phyloP scores from a whole-genome alignment of 805 yeast species.

The Clavispora santaluciae region DNA sequence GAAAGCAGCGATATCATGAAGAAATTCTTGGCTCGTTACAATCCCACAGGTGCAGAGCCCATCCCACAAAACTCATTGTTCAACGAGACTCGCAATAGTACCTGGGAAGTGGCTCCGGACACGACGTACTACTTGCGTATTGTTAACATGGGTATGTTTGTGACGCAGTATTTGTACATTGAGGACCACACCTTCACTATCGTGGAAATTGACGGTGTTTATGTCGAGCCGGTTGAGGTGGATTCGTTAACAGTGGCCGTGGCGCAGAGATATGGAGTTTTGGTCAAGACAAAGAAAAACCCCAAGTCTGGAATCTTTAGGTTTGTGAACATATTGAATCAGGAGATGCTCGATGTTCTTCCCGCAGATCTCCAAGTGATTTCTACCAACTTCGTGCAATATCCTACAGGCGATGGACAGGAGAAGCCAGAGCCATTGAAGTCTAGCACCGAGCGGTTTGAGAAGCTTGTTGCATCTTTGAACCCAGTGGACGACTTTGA shows the following conservation, averaged over 20 bases:
- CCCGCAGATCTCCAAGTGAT: constrained; percentile 55
- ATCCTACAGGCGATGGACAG: constrained; percentile 30
- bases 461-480: constrained; percentile 28
- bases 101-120: constrained; percentile 51
- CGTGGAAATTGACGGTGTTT: constrained; percentile 47
- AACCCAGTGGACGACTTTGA: constrained; percentile 65
- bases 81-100: constrained; percentile 58
- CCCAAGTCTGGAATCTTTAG: constrained; percentile 31
- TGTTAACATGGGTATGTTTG: constrained; percentile 66
- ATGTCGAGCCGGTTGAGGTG: constrained; percentile 52
- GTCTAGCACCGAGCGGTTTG: constrained; percentile 28
- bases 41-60: constrained; percentile 86
- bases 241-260: constrained; percentile 61
- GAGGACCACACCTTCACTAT: constrained; percentile 39
- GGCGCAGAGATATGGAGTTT: constrained; percentile 76
- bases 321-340: constrained; percentile 58
- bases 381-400: constrained; percentile 52
- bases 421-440: constrained; percentile 22
- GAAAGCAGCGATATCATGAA: constrained; percentile 42
- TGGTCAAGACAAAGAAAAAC: constrained; percentile 59
- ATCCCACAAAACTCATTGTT: constrained; percentile 63
- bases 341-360: constrained; percentile 63
- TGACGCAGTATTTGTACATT: constrained; percentile 49
- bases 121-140: constrained; percentile 63
- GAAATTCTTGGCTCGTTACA: constrained; percentile 56